Base-by-base conservation (phyloP, 1,139 yeast species). In the Maudiozyma humilis region DNA sequence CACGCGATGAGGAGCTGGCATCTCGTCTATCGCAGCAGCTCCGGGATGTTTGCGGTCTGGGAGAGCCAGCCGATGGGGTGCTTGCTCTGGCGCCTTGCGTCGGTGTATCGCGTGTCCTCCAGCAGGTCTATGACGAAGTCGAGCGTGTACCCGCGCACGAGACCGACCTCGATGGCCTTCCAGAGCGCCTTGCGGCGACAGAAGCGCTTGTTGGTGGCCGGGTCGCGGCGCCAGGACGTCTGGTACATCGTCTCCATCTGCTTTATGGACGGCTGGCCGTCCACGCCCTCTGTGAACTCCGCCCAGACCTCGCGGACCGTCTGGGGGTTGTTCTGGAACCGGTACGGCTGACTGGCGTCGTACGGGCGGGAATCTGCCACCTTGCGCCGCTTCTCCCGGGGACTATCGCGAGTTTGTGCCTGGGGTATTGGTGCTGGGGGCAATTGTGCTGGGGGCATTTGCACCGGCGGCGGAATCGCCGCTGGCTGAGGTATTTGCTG, bases 61-160 rank as follows among this genome's bases (percentile, higher is more conserved):
- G 68, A 65, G 33, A 67, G 49, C 71, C 71, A 67, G 8, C 71
- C 70, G 18, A 67, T 66, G 2, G 71, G 69, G 41, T 65, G 69
- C 46, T 66, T 65, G 29, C 59, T 43, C 33, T 60, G 61, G 41
- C 61, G 63, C 12, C 56, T 62, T 14, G 61, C 52, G 47, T 65
- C 68, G 29, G 57, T 50, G 40, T 43, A 51, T 44, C 72, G 56
- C 31, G 52, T 59, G 20, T 65, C 64, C 49, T 68, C 72, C 37
- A 68, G 45, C 16, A 65, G 44, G 16, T 62, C 56, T 20, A 68
- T 56, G 27, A 68, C 62, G 17, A 57, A 51, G 1, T 66, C 64
- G 15, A 66, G 43, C 4, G 63, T 51, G 42, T 57, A 66, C 2
- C 70, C 70, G 33, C 54, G 44, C 8, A 51, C 47, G 30, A 66